phyloP scores from a whole-genome alignment of 2,329 filamentous ascomycete species.

The Epichloe scottii region DNA sequence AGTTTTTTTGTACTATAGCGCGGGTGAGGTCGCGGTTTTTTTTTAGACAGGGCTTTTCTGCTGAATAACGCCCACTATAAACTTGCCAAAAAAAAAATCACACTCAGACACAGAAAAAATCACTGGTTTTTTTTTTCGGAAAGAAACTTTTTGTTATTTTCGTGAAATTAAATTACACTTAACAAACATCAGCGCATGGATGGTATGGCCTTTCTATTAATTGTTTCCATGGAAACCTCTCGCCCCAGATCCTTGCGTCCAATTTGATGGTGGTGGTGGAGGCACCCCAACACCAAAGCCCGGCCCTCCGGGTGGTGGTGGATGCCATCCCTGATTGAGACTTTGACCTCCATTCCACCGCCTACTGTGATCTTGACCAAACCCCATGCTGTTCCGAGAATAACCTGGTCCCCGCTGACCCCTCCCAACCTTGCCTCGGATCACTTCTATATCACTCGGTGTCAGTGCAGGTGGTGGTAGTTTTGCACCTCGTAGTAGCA shows the following conservation, averaged over 20 bases:
- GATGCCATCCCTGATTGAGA: constrained; percentile 8
- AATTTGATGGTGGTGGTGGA: constrained; percentile 5
- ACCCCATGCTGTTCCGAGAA: constrained; percentile 9
- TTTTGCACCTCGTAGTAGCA: constrained; percentile 76
- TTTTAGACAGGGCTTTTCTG: too few species aligned
- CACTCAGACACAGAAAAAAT: too few species aligned
- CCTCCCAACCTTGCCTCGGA: constrained; percentile 46
- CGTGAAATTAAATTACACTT: too few species aligned
- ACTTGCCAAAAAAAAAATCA: too few species aligned
- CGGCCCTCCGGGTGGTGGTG: constrained; percentile 18
- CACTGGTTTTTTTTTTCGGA: too few species aligned
- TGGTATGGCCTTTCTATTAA: background rate
- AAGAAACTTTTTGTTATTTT: too few species aligned
- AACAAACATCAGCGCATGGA: too few species aligned
- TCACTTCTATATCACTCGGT: constrained; percentile 59
- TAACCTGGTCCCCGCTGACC: constrained; percentile 29
- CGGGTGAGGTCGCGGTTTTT: too few species aligned
- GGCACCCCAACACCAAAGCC: constrained; percentile 5
- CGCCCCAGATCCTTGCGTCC: background rate
- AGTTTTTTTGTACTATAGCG: too few species aligned
- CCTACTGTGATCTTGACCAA: background rate
- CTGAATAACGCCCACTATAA: too few species aligned
- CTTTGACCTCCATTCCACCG: constrained; percentile 3
- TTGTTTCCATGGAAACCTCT: background rate
- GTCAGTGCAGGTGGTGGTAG: constrained; percentile 61